Conservation (phyloP, 495 filamentous ascomycete species). For the Hyaloscypha hepaticicola region DNA sequence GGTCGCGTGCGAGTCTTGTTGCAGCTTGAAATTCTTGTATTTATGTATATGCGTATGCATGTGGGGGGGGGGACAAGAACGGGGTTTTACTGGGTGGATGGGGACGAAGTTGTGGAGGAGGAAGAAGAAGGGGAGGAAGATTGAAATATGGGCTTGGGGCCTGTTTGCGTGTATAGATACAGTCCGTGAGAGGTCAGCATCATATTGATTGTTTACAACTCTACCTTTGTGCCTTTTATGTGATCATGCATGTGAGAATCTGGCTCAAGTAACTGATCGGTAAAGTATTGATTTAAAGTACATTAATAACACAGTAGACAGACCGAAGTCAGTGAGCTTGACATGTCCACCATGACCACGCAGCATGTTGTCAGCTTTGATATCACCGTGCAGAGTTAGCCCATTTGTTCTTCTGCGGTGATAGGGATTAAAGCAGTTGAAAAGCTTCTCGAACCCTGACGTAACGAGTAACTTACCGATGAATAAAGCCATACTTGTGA, state of each 20-base stretch:
- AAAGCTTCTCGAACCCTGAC: not conserved
- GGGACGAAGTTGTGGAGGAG: not conserved
- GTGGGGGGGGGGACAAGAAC: constrained; percentile 10
- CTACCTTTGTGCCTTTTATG: not conserved
- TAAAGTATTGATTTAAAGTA: too few species aligned
- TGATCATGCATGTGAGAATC: not conserved
- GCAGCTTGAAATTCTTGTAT: constrained; percentile 16
- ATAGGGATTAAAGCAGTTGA: not conserved
- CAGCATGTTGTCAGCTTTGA: constrained; percentile 98
- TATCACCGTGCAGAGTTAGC: constrained; percentile 65
- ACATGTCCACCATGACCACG: constrained; percentile 94
- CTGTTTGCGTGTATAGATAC: constrained; percentile 10
- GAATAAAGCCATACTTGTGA: constrained; percentile 96
- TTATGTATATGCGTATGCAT: constrained; percentile 23
- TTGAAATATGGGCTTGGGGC: not conserved
- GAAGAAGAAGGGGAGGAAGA: not conserved
- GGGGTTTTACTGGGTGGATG: not conserved
- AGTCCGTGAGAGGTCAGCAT: constrained; percentile 6
- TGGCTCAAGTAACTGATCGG: too few species aligned
- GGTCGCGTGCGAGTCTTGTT: constrained; percentile 11
- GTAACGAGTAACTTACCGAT: constrained; percentile 79
- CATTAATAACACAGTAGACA: too few species aligned
- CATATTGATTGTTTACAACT: constrained; percentile 12
- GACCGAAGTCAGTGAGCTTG: constrained; percentile 97
- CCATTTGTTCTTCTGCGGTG: not conserved